Evolutionary conservation across 2,329 filamentous ascomycete genomes (phyloP), one percentile per base, ranked within the genome.

Genomic region (Cytospora paraplurivora): DNA sequence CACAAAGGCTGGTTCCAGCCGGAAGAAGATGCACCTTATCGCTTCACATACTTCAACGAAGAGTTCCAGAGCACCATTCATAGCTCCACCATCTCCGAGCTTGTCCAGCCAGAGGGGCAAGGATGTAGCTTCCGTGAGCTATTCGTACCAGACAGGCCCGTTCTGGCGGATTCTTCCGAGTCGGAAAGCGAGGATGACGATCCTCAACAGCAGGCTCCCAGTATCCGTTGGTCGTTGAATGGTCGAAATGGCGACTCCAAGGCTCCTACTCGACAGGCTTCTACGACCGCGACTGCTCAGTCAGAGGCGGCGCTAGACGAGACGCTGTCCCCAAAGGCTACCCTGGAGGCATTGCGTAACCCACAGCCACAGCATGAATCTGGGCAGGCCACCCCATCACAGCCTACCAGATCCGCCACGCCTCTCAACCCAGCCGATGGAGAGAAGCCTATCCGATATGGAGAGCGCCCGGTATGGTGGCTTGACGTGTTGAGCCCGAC

Each of bases 1-100:
- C 88, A 90, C 67, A 85, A 85, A 69, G 85, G 85, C 15, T 99
- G 94, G 94, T 94, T 92, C 74, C 86, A 90, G 47, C 88, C 91
- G 59, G 91, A 95, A 67, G 93, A 97, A 66, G 94, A 97, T 68
- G 87, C 89, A 0, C 95, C 95, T 0, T 98, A 96, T 74, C 86
- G 95, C 33, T 99, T 97, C 75, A 98, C 95, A 0, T 99, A 99
- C 76, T 99, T 99, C 82, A 98, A 98, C 75, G 95, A 98, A 73
- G 92, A 97, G 67, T 92, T 98, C 62, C 90, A 92, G 71, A 96
- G 91, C 75, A 99, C 95, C 0, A 96, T 99, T 66, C 95, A 99
- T 76, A 95, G 93, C 65, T 92, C 96, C 75, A 95, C 90, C 0
- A 97, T 99, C 63, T 96, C 93, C 2, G 95, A 97, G 74, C 83